Evolutionary conservation across 805 yeast species (phyloP).

Genomic region (Tanozyma kutaoensis): DNA sequence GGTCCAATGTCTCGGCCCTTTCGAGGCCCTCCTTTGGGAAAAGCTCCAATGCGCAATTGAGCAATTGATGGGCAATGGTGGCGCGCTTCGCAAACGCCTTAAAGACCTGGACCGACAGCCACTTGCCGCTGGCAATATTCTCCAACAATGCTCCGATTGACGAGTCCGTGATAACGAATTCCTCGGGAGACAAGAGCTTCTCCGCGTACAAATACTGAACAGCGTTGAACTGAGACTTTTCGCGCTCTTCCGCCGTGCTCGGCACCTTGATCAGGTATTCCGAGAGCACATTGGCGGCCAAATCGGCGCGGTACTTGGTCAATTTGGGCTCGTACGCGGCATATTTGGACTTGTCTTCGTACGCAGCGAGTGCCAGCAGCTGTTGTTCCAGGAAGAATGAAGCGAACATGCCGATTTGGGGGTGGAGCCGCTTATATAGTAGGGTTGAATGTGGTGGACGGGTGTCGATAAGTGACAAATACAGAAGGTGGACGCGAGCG

Average conservation of each 20-base stretch:
- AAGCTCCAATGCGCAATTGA: constrained; percentile 47
- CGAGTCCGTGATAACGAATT: constrained; percentile 29
- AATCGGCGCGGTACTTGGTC: constrained; percentile 22
- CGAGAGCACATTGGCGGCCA: constrained; percentile 28
- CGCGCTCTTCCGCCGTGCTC: constrained; percentile 17
- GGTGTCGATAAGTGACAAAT: no score
- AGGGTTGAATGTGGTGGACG: no score
- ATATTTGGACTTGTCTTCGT: constrained; percentile 29
- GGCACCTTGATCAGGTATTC: constrained; percentile 21
- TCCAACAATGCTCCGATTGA: constrained; percentile 28
- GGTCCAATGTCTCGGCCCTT: constrained; percentile 43
- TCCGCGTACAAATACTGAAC: constrained; percentile 18
- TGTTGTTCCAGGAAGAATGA: no score
- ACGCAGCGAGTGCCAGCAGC: constrained; percentile 13
- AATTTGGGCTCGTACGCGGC: constrained; percentile 32
- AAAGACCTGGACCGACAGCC: constrained; percentile 37
- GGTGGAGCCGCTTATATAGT: no score
- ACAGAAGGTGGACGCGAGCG: no score
- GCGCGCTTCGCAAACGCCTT: constrained; percentile 58
- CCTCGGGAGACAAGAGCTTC: constrained; percentile 22
- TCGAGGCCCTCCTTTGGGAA: constrained; percentile 48
- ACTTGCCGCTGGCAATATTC: constrained; percentile 31
- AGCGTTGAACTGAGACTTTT: constrained; percentile 21
- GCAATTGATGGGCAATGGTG: constrained; percentile 48
- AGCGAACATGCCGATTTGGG: no score